Evolutionary conservation across 2,329 filamentous ascomycete species (phyloP).

Genomic region (Trichoderma sp.): DNA sequence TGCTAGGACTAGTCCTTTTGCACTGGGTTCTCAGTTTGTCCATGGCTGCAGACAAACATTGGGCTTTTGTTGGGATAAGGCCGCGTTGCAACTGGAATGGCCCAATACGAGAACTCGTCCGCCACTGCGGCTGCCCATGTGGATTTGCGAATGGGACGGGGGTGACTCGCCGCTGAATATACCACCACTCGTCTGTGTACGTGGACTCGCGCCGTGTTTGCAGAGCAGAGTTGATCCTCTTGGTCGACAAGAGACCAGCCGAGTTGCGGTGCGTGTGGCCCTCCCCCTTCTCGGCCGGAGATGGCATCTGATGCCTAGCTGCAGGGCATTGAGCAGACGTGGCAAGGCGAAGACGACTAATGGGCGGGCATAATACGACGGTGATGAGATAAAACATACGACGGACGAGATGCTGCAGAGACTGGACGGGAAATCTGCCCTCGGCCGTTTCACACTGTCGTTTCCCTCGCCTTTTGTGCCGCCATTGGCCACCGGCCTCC

Average conservation of each 20-base stretch:
- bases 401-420: background rate
- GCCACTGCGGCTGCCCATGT: background rate
- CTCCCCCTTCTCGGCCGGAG: background rate
- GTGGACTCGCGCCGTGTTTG: background rate
- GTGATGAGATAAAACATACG: constrained; percentile 18
- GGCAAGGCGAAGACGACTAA: constrained; percentile 12
- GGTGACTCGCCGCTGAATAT: background rate
- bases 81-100: constrained; percentile 15
- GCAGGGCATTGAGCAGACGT: constrained; percentile 19
- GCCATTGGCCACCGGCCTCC: constrained; percentile 5
- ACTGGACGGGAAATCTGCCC: background rate
- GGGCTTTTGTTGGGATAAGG: constrained; percentile 13
- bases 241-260: background rate
- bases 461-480: background rate
- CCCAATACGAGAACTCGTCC: constrained; percentile 10
- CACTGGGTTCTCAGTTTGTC: constrained; percentile 12
- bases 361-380: background rate
- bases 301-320: background rate
- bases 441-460: constrained; percentile 5
- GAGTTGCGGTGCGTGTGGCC: background rate
- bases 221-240: background rate
- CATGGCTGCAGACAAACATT: constrained; percentile 13
- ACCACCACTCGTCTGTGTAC: background rate
- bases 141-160: background rate
- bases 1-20: background rate